Base-by-base conservation (phyloP, 2,329 filamentous ascomycete genomes). In the Pseudonectria buxi region DNA sequence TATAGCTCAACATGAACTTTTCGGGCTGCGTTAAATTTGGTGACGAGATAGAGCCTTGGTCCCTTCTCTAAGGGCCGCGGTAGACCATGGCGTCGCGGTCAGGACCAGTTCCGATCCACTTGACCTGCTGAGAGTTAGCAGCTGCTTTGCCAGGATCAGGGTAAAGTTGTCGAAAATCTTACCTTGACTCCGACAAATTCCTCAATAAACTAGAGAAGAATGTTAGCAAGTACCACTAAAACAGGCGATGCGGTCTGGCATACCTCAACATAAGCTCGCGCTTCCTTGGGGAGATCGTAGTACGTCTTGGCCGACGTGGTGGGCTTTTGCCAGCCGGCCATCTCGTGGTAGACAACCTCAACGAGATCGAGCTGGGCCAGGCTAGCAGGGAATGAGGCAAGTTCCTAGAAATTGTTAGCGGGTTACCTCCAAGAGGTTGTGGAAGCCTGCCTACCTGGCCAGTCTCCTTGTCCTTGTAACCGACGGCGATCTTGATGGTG, bases 51-150 rank as follows among this genome's bases (percentile, higher is more conserved):
- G n/a, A n/a, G n/a, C n/a, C n/a, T n/a, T 22, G 18, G 5, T 22
- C 18, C 18, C 18, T 9, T 22, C 18, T 9, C 9, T 22, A 22
- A 22, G 18, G 18, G 18, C 18, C 18, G 18, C 18, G 18, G 27
- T 36, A 44, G 24, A 46, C 38, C 35, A 46, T 46, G 13, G 30
- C 35, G 14, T 39, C 39, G 7, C 44, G 44, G n/a, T 44, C 41
- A 13, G 41, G 36, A 14, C 44, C 44, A 14, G 44, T 46, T 24
- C 41, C 39, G 37, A 46, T 46, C 36, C 38, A 46, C 30, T 41
- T 46, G 26, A 46, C 22, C 40, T 45, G 15, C 25, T 26, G 6
- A 22, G 3, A 36, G 39, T 44, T 30, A 39, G 25, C 14, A 39
- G 24, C 26, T 26, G 18, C 5, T 15, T 16, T 11, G 10, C 27